Evolutionary conservation across 768 basidiomycete species (phyloP), one percentile per base, ranked within the genome.

Genomic region (Amanita fuliginea): DNA sequence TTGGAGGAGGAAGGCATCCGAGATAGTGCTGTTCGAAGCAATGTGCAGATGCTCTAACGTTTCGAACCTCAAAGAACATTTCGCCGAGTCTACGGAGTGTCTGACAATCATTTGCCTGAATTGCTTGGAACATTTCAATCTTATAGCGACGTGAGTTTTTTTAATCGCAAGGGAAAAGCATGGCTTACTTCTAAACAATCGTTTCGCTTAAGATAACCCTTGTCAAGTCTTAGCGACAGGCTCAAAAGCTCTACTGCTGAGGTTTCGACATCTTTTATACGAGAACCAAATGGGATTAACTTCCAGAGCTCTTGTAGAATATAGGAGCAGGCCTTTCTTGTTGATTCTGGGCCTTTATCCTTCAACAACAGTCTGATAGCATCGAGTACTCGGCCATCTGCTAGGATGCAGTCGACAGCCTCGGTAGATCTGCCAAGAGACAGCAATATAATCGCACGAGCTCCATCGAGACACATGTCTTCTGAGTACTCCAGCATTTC

Each of bases 401-500:
- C 59, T 4, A 77, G 52, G 54, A 77, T 71, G 14, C 80, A 56
- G 16, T 74, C 66, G 1, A 78, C 79, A 0, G 81, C 81, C 30
- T 81, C 76, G 1, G 54, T 47, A 40, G 61, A 67, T 52, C 67
- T 65, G 11, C 68, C 71, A 9, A 71, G 64, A 3, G 62, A 60
- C 24, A 67, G 65, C 10, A 81, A 63, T 6, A 83, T 54, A 0
- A 62, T 59, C 0, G 74, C 73, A 6, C 67, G 75, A 6, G 75
- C 71, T 10, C 67, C 51, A 54, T 78, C 75, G 5, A 85, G 61
- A 32, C 73, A 73, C 39, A 70, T 69, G 3, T 76, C 70, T 47
- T 80, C 73, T 14, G 80, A 65, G 51, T 78, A 86, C 33, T 74
- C 71, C n/a, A 81, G 53, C 16, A 68, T 67, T 18, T 80, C 76